Evolutionary conservation across 2,329 filamentous ascomycete species (phyloP).

Genomic region (Ceratocystis papillata): DNA sequence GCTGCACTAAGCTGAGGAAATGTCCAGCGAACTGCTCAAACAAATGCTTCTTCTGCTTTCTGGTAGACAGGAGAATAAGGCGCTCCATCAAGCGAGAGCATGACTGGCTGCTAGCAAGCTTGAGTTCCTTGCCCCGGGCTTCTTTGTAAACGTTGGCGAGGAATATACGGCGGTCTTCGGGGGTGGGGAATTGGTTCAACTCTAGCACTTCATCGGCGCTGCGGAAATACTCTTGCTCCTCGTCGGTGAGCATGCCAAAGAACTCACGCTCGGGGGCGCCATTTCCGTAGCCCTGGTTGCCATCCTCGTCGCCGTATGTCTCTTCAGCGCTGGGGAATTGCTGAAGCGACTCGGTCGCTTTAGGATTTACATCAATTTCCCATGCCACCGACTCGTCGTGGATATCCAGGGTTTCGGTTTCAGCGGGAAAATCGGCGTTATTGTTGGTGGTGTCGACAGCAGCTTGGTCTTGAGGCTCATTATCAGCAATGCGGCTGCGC

Average conservation of each 20-base stretch:
- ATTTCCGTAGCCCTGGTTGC: slow-evolving; percentile 25
- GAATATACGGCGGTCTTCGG: slow-evolving; percentile 61
- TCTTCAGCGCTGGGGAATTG: slow-evolving; percentile 26
- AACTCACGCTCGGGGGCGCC: slow-evolving; percentile 55
- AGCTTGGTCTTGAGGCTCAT: slow-evolving; percentile 24
- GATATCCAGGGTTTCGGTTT: neutral
- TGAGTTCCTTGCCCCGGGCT: slow-evolving; percentile 84
- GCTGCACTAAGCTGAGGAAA: slow-evolving; percentile 80
- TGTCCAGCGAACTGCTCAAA: slow-evolving; percentile 79
- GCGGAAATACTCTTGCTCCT: slow-evolving; percentile 94
- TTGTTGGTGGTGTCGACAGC: slow-evolving; percentile 2
- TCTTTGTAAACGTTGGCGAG: slow-evolving; percentile 77
- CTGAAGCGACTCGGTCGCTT: neutral
- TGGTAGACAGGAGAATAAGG: slow-evolving; percentile 69
- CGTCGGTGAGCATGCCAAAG: slow-evolving; percentile 82
- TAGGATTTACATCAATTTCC: slow-evolving; percentile 21
- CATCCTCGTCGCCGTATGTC: slow-evolving; percentile 27
- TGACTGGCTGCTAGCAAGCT: slow-evolving; percentile 89
- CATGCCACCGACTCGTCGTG: slow-evolving; percentile 18
- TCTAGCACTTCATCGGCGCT: slow-evolving; percentile 83
- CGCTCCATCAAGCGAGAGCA: slow-evolving; percentile 90
- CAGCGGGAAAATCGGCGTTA: slow-evolving; percentile 6
- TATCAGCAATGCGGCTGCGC: slow-evolving; percentile 27
- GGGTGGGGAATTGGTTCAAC: slow-evolving; percentile 69
- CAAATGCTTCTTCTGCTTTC: slow-evolving; percentile 70